Conservation (phyloP, 352 stramenopile species). For the Pythium chondricola region DNA sequence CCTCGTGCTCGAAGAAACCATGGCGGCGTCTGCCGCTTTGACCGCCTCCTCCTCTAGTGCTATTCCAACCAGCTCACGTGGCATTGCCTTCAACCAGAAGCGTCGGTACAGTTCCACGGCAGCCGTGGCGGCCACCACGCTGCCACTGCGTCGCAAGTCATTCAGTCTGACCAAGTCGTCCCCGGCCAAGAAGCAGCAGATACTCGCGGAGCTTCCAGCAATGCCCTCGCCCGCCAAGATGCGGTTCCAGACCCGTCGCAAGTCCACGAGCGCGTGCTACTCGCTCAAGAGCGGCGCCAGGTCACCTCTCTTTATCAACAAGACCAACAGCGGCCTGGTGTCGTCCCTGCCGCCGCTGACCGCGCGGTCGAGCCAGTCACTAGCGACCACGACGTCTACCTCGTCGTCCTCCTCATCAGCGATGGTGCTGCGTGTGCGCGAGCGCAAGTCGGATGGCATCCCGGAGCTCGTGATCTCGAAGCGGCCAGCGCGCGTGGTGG, state of each 20-base stretch:
- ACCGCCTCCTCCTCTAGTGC: neutral
- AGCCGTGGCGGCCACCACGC: constrained; percentile 26
- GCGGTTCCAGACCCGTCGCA: constrained; percentile 34
- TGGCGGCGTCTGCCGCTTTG: neutral
- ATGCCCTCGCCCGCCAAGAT: neutral
- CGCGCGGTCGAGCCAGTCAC: neutral
- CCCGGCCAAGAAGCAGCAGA: constrained; percentile 28
- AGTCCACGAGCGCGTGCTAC: constrained; percentile 47
- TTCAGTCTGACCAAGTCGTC: constrained; percentile 67
- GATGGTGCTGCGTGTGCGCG: constrained; percentile 52
- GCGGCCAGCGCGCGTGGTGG: constrained; percentile 32
- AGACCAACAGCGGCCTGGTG: constrained; percentile 2
- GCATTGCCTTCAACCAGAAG: constrained; percentile 2
- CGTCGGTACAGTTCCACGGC: constrained; percentile 26
- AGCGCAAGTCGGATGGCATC: constrained; percentile 37
- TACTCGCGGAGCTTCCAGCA: neutral
- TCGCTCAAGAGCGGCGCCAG: constrained; percentile 5
- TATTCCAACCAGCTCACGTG: neutral
- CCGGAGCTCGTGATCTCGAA: constrained; percentile 64
- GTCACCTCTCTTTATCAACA: neutral
- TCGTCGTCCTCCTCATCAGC: constrained; percentile 25
- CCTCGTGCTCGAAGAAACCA: constrained; percentile 17
- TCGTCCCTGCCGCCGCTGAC: constrained; percentile 6
- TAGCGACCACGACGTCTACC: constrained; percentile 1
- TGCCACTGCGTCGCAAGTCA: constrained; percentile 50